These are phyloP conservation scores for Globisporangium recalcitrans DNA, from an alignment of 352 stramenopile genomes.

Conservation along the genomic window DNA sequence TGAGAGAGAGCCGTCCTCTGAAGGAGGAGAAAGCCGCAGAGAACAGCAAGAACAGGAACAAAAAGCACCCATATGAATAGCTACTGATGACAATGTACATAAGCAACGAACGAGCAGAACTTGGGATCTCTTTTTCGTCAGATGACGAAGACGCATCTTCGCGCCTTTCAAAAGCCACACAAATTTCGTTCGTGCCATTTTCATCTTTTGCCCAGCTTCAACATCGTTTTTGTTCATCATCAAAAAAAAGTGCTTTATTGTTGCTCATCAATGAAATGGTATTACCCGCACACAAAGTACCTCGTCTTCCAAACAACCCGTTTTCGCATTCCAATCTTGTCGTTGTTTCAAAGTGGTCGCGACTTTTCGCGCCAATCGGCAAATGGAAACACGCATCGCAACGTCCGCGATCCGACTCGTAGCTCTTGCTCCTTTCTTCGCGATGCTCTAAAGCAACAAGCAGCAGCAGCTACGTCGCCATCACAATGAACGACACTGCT, in stretches of 20 bases:
- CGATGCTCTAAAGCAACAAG: background rate
- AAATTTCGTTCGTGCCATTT: background rate
- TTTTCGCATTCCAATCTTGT: too few species aligned
- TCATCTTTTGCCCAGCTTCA: too few species aligned
- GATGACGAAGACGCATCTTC: too few species aligned
- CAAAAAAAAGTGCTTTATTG: too few species aligned
- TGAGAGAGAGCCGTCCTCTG: too few species aligned
- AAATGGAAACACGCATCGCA: background rate
- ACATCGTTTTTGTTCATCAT: background rate
- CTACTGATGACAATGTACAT: background rate
- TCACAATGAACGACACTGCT: background rate
- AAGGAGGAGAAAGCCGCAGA: background rate
- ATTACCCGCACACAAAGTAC: background rate
- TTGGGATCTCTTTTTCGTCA: background rate
- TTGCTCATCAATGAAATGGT: too few species aligned
- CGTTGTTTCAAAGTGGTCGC: background rate
- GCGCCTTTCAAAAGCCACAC: too few species aligned
- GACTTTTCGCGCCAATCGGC: background rate
- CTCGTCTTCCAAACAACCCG: background rate
- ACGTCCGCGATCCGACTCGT: background rate
- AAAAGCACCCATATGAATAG: background rate
- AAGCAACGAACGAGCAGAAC: background rate
- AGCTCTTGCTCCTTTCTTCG: background rate
- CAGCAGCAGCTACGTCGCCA: background rate
- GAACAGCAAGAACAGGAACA: background rate